Base-by-base conservation (phyloP, 257 asterid genomes). In the Leonotis leonurus region DNA sequence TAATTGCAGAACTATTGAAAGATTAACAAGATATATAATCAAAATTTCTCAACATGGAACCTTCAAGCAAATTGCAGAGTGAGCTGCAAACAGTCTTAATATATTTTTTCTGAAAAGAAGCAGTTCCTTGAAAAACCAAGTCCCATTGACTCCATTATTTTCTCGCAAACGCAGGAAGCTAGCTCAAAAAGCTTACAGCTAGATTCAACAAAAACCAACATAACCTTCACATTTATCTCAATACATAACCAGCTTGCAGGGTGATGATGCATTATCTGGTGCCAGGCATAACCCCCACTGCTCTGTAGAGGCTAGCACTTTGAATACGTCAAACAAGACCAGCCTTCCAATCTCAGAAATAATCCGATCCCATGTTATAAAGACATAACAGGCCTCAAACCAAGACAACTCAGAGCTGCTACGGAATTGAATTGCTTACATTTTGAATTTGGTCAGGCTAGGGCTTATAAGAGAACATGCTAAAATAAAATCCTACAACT, bases 341-440 rank as follows among this genome's bases (percentile, higher is more conserved):
- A n/a, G 7, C 7, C 9, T 12, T 33, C 39, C 2, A 2, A 5
- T 33, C 7, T 8, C 41, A 39, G 21, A 10, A 56, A 25, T 35
- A 37, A 24, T 48, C 52, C 61, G 44, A 56, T 21, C 49, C 30
- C 27, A 39, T 8, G 37, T 18, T 26, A 27, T 24, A 25, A 5
- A 46, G 62, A 54, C n/a, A n/a, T n/a, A n/a, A n/a, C n/a, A n/a
- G n/a, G n/a, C 25, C 25, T 26, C 36, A 12, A 72, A 65, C 54
- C 35, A 40, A 25, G 37, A 16, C 27, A 57, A 16, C 37, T 3
- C n/a, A 29, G 14, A 4, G 29, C 45, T 7, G 6, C 39, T 16
- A 45, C 0, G 32, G 22, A 43, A 16, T 24, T 21, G 35, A 33
- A 63, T 45, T 37, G 21, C 20, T 17, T 50, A 1, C 11, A n/a